These are phyloP conservation scores for Xylaria telfairii DNA, from an alignment of 495 filamentous ascomycete species.

Conservation along the genomic window DNA sequence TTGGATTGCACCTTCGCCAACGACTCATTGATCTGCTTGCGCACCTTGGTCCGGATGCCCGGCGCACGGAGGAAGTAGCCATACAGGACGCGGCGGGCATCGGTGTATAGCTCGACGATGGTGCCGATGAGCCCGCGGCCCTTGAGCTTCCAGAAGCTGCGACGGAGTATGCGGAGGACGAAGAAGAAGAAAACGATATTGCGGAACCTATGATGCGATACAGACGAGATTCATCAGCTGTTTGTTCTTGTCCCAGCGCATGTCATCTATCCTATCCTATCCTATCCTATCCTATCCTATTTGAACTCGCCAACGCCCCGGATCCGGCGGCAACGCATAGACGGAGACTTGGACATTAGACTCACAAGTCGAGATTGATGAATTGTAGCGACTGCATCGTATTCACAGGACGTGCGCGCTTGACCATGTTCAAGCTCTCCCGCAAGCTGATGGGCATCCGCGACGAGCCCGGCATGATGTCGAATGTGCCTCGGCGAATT, in stretches of 20 bases:
- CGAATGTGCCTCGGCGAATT: conserved; percentile 30
- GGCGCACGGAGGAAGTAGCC: conserved; percentile 85
- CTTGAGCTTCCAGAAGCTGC: conserved; percentile 78
- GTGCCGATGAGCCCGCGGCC: conserved; percentile 89
- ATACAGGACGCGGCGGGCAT: conserved; percentile 74
- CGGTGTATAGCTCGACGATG: conserved; percentile 71
- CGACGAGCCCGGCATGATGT: conserved; percentile 65
- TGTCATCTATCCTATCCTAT: no score
- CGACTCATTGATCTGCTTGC: conserved; percentile 78
- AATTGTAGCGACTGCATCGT: conserved; percentile 61
- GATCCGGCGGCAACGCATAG: background rate
- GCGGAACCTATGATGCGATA: conserved; percentile 62
- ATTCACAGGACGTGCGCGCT: conserved; percentile 58
- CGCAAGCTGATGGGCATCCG: conserved; percentile 71
- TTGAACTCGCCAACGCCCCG: background rate
- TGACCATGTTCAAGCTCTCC: conserved; percentile 62
- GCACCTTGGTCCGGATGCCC: conserved; percentile 80
- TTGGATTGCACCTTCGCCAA: conserved; percentile 79
- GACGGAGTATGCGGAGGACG: conserved; percentile 83
- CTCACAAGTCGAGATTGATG: conserved; percentile 82
- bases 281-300: no score
- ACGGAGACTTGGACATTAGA: conserved; percentile 24
- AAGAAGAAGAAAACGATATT: conserved; percentile 93
- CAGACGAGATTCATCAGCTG: background rate
- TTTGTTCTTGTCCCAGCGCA: no score